A percentile compares a stretch with the other conserved stretches of the same genome.
Conservation (phyloP, 768 basidiomycete genomes). For the Mycena vulgaris region DNA sequence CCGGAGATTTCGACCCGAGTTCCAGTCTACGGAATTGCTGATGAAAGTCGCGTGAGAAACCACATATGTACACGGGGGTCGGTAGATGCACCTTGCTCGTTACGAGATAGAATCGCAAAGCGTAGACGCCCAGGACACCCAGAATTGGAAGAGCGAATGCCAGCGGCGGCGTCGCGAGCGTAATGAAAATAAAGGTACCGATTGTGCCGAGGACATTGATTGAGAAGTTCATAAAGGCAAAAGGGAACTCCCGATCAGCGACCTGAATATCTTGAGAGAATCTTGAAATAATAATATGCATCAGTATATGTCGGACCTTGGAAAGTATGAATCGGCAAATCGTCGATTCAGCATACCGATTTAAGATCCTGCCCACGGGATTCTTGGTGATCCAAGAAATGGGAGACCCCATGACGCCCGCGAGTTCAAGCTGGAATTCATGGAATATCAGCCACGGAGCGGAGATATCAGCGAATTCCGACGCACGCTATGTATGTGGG, state of each 20-base stretch:
- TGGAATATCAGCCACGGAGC: not conserved
- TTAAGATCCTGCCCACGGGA: conserved; percentile 29
- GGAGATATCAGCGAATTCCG: too few relatives aligned
- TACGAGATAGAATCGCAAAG: conserved; percentile 26
- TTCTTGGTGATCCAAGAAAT: conserved; percentile 35
- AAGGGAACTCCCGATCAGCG: conserved; percentile 28
- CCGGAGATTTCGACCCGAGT: conserved; percentile 27
- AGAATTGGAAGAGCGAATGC: conserved; percentile 23
- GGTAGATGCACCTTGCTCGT: conserved; percentile 31
- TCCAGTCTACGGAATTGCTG: conserved; percentile 34
- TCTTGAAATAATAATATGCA: not conserved
- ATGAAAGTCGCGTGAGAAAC: not conserved
- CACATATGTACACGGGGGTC: not conserved
- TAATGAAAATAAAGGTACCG: conserved; percentile 29
- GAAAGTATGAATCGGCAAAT: not conserved
- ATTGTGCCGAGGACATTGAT: conserved; percentile 6
- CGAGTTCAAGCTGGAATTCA: conserved; percentile 5
- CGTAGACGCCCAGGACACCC: conserved; percentile 2
- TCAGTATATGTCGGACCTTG: conserved; percentile 1
- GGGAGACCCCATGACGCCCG: conserved; percentile 26
- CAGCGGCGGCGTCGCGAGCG: conserved; percentile 25
- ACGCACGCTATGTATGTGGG: conserved; percentile 16
- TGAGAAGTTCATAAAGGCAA: conserved; percentile 23
- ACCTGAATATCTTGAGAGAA: conserved; percentile 36
- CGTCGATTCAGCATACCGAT: conserved; percentile 20